Percentiles rank a stretch among this genome's conserved stretches.
Conservation (phyloP, 805 yeast genomes). For the Cyberlindnera nakhonratchasimensis region DNA sequence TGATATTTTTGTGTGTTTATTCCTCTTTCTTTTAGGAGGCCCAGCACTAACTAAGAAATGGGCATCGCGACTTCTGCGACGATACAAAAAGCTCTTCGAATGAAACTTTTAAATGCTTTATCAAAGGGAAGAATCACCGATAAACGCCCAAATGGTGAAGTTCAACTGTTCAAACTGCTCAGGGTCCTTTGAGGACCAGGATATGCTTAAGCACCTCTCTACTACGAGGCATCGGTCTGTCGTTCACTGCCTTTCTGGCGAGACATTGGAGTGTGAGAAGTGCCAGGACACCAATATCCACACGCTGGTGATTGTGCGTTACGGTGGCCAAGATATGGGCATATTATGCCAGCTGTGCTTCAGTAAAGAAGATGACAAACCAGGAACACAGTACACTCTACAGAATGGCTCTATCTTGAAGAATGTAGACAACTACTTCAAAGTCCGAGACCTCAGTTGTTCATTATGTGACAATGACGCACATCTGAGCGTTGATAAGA, state of each 20-base stretch:
- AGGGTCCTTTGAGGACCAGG: conserved; percentile 32
- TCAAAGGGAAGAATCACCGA: neutral
- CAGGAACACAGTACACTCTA: conserved; percentile 48
- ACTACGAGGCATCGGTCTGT: conserved; percentile 52
- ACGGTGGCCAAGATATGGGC: conserved; percentile 53
- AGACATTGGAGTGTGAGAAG: conserved; percentile 50
- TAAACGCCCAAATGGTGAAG: conserved; percentile 19
- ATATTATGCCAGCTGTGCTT: conserved; percentile 47
- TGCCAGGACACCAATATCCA: conserved; percentile 54
- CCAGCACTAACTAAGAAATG: too few relatives aligned
- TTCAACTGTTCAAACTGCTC: conserved; percentile 48
- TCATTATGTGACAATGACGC: conserved; percentile 40
- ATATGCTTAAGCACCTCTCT: conserved; percentile 50
- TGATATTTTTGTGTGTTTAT: too few relatives aligned
- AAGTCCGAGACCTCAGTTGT: conserved; percentile 51
- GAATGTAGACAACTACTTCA: conserved; percentile 44
- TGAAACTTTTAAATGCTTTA: neutral
- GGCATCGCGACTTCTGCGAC: too few relatives aligned
- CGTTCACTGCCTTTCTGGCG: conserved; percentile 33
- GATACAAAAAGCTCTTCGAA: neutral
- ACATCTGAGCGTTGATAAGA: conserved; percentile 35
- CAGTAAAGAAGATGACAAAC: conserved; percentile 39
- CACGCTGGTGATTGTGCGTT: conserved; percentile 46
- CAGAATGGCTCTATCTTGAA: conserved; percentile 54
- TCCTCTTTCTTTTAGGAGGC: too few relatives aligned